Evolutionary conservation across 192 early-diverging fungal genomes (phyloP), one percentile per base, ranked within the genome.

Genomic region (Dispira simplex): DNA sequence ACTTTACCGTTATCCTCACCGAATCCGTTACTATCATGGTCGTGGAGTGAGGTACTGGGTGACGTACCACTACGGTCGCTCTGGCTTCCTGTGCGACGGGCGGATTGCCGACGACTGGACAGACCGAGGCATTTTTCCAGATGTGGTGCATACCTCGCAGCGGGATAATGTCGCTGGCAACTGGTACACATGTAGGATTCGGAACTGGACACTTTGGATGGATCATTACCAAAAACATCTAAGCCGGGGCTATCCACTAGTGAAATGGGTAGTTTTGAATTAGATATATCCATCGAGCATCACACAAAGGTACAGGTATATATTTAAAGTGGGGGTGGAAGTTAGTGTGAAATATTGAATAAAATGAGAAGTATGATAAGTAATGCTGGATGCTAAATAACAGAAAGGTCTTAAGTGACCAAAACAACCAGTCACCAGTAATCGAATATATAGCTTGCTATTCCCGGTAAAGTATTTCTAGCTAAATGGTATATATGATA

Each of bases 61-160:
- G 48, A 51, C 9, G 48, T 51, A 9, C 18, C 18, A 21, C 65
- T 71, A 76, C 75, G 71, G 72, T 69, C 75, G 71, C 11, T 71
- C 70, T 20, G 75, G 68, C 18, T 71, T 39, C 32, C 32, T 6
- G 32, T 39, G 32, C 32, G 32, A 39, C 32, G 32, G 32, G 32
- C 32, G 3, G 32, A 39, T 39, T 39, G 66, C 27, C 75, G 75
- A 44, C 75, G 69, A 67, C 75, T 73, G 54, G 70, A 70, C 43
- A 95, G 71, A 10, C 92, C 92, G 63, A 95, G 75, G 76, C 92
- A 95, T 66, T 93, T 95, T 77, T 93, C 90, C 47, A 95, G 77
- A 69, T 95, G 92, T 32, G 90, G 81, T 6, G 92, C 92, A 70
- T 91, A 95, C 67, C 92, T 80, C 45, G 81, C 77, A n/a, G 88